Percentiles rank a stretch among this genome's conserved stretches.
Evolutionary conservation across 2,329 filamentous ascomycete species (phyloP).

Genomic region (Amylocarpus encephaloides): DNA sequence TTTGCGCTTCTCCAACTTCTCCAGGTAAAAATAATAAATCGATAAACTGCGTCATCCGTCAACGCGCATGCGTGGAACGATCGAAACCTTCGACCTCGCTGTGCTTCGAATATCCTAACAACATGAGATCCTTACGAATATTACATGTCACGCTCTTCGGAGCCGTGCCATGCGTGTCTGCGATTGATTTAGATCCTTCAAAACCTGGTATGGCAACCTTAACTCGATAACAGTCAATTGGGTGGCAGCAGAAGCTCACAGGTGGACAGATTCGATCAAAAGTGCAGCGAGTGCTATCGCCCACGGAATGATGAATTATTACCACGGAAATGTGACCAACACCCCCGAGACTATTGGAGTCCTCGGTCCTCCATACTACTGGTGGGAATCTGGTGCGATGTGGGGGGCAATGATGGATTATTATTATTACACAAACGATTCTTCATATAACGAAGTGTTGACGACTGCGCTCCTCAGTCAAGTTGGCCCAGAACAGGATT

Average conservation of each 20-base stretch:
- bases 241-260: neutral
- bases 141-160: neutral
- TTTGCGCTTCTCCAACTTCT: too few relatives aligned
- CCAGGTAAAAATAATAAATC: too few relatives aligned
- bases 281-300: constrained; percentile 55
- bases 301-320: constrained; percentile 56
- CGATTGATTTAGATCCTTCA: neutral
- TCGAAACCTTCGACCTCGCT: too few relatives aligned
- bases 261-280: constrained; percentile 50
- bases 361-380: constrained; percentile 59
- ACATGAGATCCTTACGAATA: neutral
- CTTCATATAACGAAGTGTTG: constrained; percentile 53
- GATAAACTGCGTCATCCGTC: too few relatives aligned
- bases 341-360: constrained; percentile 51
- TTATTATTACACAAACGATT: constrained; percentile 58
- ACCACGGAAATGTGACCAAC: constrained; percentile 54
- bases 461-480: constrained; percentile 54
- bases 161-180: neutral
- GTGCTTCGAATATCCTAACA: neutral
- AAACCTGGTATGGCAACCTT: constrained; percentile 1
- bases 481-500: constrained; percentile 53
- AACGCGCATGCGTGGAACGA: too few relatives aligned
- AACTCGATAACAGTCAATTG: neutral
- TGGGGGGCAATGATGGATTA: constrained; percentile 67
- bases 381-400: constrained; percentile 46